These are phyloP conservation scores for Solanum chacoense DNA, from an alignment of 305 asterid species.

Conservation along the genomic window DNA sequence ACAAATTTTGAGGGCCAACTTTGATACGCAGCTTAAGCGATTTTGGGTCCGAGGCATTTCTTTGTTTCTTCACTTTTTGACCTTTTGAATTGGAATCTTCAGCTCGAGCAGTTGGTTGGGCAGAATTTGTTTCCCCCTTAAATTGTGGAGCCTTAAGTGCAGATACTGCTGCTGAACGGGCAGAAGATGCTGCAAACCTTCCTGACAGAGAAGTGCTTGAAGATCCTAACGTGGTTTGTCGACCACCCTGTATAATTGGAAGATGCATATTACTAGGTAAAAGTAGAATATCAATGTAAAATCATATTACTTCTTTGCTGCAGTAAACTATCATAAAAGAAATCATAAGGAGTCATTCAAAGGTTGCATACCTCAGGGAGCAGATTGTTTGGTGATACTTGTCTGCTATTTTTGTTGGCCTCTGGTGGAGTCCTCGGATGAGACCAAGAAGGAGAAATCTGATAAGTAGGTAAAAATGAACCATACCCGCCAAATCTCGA, in stretches of 20 bases:
- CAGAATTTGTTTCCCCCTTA: conserved; percentile 7
- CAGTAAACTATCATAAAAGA: neutral
- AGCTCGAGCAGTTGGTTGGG: conserved; percentile 23
- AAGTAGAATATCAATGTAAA: conserved; percentile 10
- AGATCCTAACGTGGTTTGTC: conserved; percentile 38
- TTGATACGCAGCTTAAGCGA: conserved; percentile 78
- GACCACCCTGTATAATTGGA: conserved; percentile 49
- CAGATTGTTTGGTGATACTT: conserved; percentile 47
- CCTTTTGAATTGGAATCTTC: conserved; percentile 41
- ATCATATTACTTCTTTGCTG: conserved; percentile 1
- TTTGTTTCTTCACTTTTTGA: conserved; percentile 31
- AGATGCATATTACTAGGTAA: conserved; percentile 23
- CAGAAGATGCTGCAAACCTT: conserved; percentile 41
- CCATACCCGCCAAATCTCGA: conserved; percentile 97
- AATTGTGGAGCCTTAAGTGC: conserved; percentile 1
- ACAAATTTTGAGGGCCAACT: conserved; percentile 75
- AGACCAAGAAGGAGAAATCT: conserved; percentile 69
- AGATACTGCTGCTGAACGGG: conserved; percentile 18
- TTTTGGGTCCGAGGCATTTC: conserved; percentile 49
- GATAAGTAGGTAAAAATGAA: conserved; percentile 87
- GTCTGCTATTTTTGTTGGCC: conserved; percentile 27
- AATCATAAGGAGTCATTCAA: conserved; percentile 2
- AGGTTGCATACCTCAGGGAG: conserved; percentile 48
- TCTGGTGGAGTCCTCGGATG: conserved; percentile 56
- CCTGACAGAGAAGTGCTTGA: conserved; percentile 43